Conservation (phyloP, 768 basidiomycete genomes). For the Naganishia friedmannii region DNA sequence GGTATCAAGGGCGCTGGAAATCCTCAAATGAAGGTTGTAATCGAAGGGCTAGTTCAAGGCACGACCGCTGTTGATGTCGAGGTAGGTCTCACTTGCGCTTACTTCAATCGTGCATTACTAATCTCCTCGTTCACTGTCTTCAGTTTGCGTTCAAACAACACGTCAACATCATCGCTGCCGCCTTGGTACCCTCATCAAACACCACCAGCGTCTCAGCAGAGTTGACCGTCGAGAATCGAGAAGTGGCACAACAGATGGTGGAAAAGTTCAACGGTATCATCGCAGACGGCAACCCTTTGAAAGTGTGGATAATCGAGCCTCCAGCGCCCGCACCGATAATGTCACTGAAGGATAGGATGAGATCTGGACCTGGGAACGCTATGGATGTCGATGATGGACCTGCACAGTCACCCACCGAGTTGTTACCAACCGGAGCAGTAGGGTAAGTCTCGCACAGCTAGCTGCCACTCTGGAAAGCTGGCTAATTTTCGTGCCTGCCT, state of each 20-base stretch:
- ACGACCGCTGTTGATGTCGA: slow-evolving; percentile 80
- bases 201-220: slow-evolving; percentile 61
- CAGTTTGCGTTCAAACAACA: slow-evolving; percentile 30
- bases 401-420: slow-evolving; percentile 3
- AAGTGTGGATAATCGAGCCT: slow-evolving; percentile 60
- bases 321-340: neutral
- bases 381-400: slow-evolving; percentile 19
- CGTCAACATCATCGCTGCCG: slow-evolving; percentile 53
- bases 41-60: slow-evolving; percentile 68
- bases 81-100: slow-evolving; percentile 42
- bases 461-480: neutral
- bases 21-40: slow-evolving; percentile 57
- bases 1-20: slow-evolving; percentile 21
- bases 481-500: neutral
- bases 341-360: slow-evolving; percentile 20
- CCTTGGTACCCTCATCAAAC: slow-evolving; percentile 44
- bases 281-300: slow-evolving; percentile 74
- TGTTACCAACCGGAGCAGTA: slow-evolving; percentile 2
- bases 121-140: neutral
- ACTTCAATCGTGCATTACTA: neutral
- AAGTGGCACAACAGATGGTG: slow-evolving; percentile 66
- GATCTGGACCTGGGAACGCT: slow-evolving; percentile 16
- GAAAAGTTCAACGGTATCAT: slow-evolving; percentile 73
- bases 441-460: slow-evolving; percentile 7
- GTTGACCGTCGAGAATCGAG: slow-evolving; percentile 66